Evolutionary conservation across 164 flowering plant genomes (phyloP), one percentile per base, ranked within the genome.

Genomic region (Dillenia suffruticosa): DNA sequence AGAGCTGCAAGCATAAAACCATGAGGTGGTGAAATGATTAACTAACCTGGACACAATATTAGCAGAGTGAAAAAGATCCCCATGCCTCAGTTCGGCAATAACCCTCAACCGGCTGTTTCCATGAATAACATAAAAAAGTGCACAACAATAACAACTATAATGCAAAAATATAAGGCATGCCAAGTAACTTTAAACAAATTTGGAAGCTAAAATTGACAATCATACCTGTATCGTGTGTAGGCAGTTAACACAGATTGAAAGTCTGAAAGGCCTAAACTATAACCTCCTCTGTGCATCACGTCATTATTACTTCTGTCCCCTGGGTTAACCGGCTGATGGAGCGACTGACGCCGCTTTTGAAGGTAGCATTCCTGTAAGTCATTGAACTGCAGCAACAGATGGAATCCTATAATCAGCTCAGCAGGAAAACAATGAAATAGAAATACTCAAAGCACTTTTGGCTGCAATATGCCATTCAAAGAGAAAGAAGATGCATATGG

Each of bases 291-390:
- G 24, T 67, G 81, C 17, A 71, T 50, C 46, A 73, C 61, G 69
- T 65, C 74, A 55, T 50, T 70, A 67, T 74, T 80, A 68, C 64
- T 72, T 63, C 40, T 32, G 40, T 81, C 89, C 65, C 72, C 81
- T 44, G 67, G 79, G 57, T 68, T 75, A 32, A 56, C 75, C 32
- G 68, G 51, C 58, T 83, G 81, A 66, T 63, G 79, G 10, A 74
- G 78, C 66, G 75, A 66, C 51, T 76, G 82, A 12, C 96, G 85
- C 46, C 97, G 73, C 73, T 83, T 95, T 85, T 92, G 92, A 75
- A 95, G 74, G 78, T 92, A 95, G 68, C 89, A 92, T 58, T 95
- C 97, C 84, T 95, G 97, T 46, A 95, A 77, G 63, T 92, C 97
- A 74, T 76, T 80, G 67, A 95, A 95, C 99, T 95, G 82, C 71